A percentile compares a stretch with the other conserved stretches of the same genome.
phyloP scores from a whole-genome alignment of 2,329 filamentous ascomycete species.

The Alternaria sp. region DNA sequence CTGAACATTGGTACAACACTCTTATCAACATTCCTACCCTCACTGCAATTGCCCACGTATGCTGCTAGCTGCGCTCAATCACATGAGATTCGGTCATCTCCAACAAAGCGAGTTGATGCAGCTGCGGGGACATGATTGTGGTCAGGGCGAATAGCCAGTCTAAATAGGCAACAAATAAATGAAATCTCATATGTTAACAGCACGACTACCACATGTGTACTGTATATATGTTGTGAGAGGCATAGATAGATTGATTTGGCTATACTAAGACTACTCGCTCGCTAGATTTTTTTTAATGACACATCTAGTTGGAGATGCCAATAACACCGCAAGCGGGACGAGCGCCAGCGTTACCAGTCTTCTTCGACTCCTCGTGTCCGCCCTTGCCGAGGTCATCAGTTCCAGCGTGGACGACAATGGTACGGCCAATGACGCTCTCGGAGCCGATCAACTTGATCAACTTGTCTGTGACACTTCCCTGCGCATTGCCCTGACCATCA shows the following conservation, averaged over 20 bases:
- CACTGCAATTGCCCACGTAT: not conserved
- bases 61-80: slow-evolving; percentile 2
- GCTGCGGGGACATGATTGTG: slow-evolving; percentile 3
- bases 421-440: slow-evolving; percentile 94
- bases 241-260: not conserved
- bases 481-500: slow-evolving; percentile 88
- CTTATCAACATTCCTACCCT: not conserved
- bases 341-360: slow-evolving; percentile 94
- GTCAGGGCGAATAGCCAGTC: slow-evolving; percentile 2
- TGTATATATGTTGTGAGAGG: not conserved
- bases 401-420: slow-evolving; percentile 91
- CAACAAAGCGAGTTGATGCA: not conserved
- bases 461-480: slow-evolving; percentile 81
- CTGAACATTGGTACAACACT: not conserved
- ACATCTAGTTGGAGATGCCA: slow-evolving; percentile 70
- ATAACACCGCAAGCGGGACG: slow-evolving; percentile 98
- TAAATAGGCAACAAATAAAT: slow-evolving; percentile 2
- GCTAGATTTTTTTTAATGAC: not conserved
- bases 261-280: not conserved
- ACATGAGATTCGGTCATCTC: slow-evolving; percentile 17
- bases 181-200: not conserved
- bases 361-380: slow-evolving; percentile 92
- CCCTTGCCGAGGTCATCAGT: slow-evolving; percentile 97
- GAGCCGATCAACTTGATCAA: slow-evolving; percentile 95
- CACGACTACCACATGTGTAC: not conserved